Conservation (phyloP, 139 green algal species). For the Trebouxia sp. region DNA sequence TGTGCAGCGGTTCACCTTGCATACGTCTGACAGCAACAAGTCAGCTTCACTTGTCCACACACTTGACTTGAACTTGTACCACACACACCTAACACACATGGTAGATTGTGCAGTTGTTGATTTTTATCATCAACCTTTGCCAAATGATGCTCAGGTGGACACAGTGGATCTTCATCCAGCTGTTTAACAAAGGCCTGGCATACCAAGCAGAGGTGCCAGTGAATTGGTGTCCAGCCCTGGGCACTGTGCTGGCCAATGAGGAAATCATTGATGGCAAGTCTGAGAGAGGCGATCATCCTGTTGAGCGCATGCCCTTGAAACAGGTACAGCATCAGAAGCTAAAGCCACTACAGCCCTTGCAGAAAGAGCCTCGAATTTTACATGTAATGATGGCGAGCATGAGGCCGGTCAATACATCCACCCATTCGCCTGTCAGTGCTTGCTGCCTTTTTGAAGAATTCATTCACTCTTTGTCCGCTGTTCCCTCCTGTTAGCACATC, state of each 20-base stretch:
- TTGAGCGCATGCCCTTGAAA: conserved; percentile 95
- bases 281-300: conserved; percentile 90
- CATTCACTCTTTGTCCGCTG: not conserved
- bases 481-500: not conserved
- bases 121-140: too few relatives aligned
- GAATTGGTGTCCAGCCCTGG: conserved; percentile 97
- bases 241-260: conserved; percentile 98
- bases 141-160: conserved; percentile 93
- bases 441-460: too few relatives aligned
- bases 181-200: conserved; percentile 89
- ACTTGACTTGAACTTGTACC: too few relatives aligned
- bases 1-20: too few relatives aligned
- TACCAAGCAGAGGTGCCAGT: conserved; percentile 99
- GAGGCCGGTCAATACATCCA: too few relatives aligned
- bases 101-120: too few relatives aligned
- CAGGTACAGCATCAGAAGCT: conserved; percentile 48
- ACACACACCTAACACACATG: too few relatives aligned
- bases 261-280: conserved; percentile 91
- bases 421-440: too few relatives aligned
- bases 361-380: not conserved
- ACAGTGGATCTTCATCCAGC: conserved; percentile 99
- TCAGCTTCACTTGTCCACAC: too few relatives aligned
- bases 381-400: too few relatives aligned
- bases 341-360: not conserved
- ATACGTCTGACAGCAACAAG: too few relatives aligned